Percentiles rank a stretch among this genome's conserved stretches.
Conservation (phyloP, 140 eudicot species). For the Ambrosia hybrid region DNA sequence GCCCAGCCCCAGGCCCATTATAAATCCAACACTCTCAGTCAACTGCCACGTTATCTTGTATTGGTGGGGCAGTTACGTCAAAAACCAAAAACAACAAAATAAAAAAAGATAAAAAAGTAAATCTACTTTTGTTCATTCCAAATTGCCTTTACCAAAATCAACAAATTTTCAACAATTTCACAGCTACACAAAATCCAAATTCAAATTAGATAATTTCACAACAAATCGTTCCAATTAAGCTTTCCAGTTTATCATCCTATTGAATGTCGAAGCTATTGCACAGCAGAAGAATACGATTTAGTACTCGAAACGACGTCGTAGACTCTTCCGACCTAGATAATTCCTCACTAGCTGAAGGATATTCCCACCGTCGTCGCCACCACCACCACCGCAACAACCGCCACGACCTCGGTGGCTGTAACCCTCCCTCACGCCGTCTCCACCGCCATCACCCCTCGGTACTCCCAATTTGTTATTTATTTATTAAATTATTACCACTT, state of each 20-base stretch:
- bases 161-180: slow-evolving; percentile 5
- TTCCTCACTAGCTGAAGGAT: background rate
- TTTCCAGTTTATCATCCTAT: slow-evolving; percentile 12
- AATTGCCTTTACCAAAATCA: slow-evolving; percentile 9
- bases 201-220: too few relatives aligned
- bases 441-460: slow-evolving; percentile 44
- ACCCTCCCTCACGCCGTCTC: slow-evolving; percentile 39
- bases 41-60: background rate
- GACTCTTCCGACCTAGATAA: slow-evolving; percentile 8
- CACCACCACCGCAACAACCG: slow-evolving; percentile 19
- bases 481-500: background rate
- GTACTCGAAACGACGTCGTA: slow-evolving; percentile 35
- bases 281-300: slow-evolving; percentile 54
- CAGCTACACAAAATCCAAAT: too few relatives aligned
- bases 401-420: slow-evolving; percentile 35
- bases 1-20: background rate
- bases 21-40: background rate
- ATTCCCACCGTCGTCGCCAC: slow-evolving; percentile 34
- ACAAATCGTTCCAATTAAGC: background rate
- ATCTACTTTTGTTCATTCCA: background rate
- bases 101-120: background rate
- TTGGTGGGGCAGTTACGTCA: slow-evolving; percentile 6
- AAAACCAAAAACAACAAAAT: too few relatives aligned
- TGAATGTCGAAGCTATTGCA: slow-evolving; percentile 72
- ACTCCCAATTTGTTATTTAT: background rate